These are phyloP conservation scores for Mycena pura DNA, from an alignment of 768 basidiomycete species.

Conservation along the genomic window DNA sequence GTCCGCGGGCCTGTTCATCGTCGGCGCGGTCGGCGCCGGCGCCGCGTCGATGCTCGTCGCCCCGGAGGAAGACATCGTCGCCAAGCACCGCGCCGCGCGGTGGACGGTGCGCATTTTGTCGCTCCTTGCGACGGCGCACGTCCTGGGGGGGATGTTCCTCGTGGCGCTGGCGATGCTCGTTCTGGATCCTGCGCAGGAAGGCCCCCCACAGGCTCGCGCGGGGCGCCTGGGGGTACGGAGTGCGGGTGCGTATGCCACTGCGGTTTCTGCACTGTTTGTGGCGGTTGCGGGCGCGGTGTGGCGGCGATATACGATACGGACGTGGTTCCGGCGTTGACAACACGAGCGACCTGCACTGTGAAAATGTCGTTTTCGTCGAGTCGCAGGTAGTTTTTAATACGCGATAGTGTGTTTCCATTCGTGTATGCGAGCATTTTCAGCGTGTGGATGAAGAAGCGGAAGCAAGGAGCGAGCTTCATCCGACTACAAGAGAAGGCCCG, in stretches of 20 bases:
- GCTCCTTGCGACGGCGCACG: slow-evolving; percentile 19
- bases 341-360: too few relatives aligned
- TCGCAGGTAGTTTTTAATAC: too few relatives aligned
- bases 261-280: background rate
- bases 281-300: slow-evolving; percentile 7
- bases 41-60: slow-evolving; percentile 23
- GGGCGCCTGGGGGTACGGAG: background rate
- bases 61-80: slow-evolving; percentile 21
- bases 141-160: slow-evolving; percentile 27
- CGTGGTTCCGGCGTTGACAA: slow-evolving; percentile 19
- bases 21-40: slow-evolving; percentile 24
- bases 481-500: too few relatives aligned
- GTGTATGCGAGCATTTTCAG: too few relatives aligned
- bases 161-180: slow-evolving; percentile 25
- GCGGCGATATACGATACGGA: slow-evolving; percentile 5
- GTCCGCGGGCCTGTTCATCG: slow-evolving; percentile 29
- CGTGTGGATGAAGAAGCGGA: too few relatives aligned
- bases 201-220: background rate
- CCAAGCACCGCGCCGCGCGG: slow-evolving; percentile 12
- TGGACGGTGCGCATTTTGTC: slow-evolving; percentile 28
- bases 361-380: too few relatives aligned
- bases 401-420: too few relatives aligned
- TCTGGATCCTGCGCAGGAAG: slow-evolving; percentile 19
- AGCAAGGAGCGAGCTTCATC: too few relatives aligned
- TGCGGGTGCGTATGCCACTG: slow-evolving; percentile 15